Evolutionary conservation across 1,284 basidiomycete genomes (phyloP), one percentile per base, ranked within the genome.

Genomic region (Leccinum pachyderme): DNA sequence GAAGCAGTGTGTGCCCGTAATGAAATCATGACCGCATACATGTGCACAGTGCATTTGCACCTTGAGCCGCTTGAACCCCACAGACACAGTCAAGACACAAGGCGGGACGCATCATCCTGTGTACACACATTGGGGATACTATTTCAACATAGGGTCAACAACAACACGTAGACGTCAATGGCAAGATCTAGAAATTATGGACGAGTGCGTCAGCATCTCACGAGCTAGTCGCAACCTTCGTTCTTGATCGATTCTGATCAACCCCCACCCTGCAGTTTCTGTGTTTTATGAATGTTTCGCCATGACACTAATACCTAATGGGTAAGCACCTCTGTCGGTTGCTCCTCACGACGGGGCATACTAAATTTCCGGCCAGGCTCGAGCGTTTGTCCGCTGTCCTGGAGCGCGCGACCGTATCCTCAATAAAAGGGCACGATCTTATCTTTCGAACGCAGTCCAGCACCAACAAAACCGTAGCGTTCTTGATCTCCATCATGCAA

Each of bases 311-410:
- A 99, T 74, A 96, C 96, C 51, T 99, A 9, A 99, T 80, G 96
- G 95, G 96, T 65, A 64, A 91, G 82, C 29, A 29, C 45, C 12
- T 25, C 49, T 39, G 37, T 39, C 25, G 35, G 39, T 37, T 25
- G 5, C 7, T 45, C 12, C 43, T 15, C 7, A 13, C 15, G 15
- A 5, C 15, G 15, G 25, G 13, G 25, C 15, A 45, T 22, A 39
- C 37, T 27, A 12, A 25, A n/a, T n/a, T 4, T 2, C n/a, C 5
- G 7, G 9, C 24, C 24, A 45, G 95, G 78, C 99, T 99, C 67
- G 97, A 99, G 80, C 96, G 95, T 73, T 95, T 97, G 24, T 98
- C 96, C 51, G 95, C 96, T 50, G 98, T 99, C 71, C 95, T 98
- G 76, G 94, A 98, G 75, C 89, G 95, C 65, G 96, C 96, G 45